These are phyloP conservation scores for Hexamita inflata DNA, from an alignment of 208 protist species.

Conservation along the genomic window DNA sequence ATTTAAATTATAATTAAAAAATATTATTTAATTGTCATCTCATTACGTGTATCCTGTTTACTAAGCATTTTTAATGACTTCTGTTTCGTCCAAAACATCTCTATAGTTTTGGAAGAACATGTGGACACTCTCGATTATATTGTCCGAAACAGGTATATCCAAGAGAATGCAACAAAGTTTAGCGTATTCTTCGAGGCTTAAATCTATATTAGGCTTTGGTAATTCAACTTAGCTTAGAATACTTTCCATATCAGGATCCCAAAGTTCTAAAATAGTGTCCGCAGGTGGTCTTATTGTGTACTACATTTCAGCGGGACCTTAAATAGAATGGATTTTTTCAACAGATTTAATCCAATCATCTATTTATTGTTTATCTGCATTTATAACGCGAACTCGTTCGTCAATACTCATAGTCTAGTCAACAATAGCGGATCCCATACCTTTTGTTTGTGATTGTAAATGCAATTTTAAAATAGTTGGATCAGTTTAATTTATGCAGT, in stretches of 20 bases:
- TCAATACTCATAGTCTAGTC: background rate
- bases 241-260: background rate
- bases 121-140: constrained; percentile 9
- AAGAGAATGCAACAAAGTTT: background rate
- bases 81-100: constrained; percentile 20
- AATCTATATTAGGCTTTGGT: constrained; percentile 3
- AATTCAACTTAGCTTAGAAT: background rate
- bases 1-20: no score
- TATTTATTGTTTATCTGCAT: constrained; percentile 12
- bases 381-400: no score
- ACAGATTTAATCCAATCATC: background rate
- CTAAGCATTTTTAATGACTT: no score
- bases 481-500: constrained; percentile 16
- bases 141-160: background rate
- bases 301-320: background rate
- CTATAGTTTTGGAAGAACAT: constrained; percentile 25
- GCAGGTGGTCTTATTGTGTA: background rate
- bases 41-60: no score
- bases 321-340: background rate
- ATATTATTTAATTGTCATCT: no score
- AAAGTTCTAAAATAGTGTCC: constrained; percentile 7
- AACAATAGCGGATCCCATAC: no score
- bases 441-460: background rate
- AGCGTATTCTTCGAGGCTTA: constrained; percentile 7
- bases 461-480: background rate